Percentiles rank a stretch among this genome's conserved stretches.
These are phyloP conservation scores for Wickerhamomyces tratensis DNA, from an alignment of 805 yeast genomes.

Conservation along the genomic window DNA sequence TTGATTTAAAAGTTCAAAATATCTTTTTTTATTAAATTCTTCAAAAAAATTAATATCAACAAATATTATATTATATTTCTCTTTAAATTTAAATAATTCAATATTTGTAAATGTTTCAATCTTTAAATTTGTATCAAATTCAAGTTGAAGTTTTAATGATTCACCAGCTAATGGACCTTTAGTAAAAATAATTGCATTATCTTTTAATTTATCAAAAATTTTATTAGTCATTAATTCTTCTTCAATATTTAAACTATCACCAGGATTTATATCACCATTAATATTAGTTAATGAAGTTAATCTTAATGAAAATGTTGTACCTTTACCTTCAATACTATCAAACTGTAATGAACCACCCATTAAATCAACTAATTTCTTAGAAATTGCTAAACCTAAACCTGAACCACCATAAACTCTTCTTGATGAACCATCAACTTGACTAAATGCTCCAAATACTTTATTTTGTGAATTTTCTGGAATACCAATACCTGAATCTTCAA, in stretches of 20 bases:
- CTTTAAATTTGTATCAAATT: conserved; percentile 1
- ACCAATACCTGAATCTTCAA: conserved; percentile 83
- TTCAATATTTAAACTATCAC: background rate
- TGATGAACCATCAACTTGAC: conserved; percentile 89
- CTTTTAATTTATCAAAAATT: background rate
- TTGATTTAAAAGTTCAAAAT: background rate
- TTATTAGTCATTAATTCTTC: background rate
- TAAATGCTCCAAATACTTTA: conserved; percentile 76
- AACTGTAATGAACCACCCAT: conserved; percentile 93
- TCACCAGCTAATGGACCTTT: background rate
- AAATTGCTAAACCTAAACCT: conserved; percentile 78
- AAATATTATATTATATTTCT: conserved; percentile 4
- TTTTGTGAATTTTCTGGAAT: conserved; percentile 76
- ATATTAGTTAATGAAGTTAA: conserved; percentile 26
- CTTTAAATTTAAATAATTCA: background rate
- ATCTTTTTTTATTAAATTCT: background rate
- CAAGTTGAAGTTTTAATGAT: conserved; percentile 6
- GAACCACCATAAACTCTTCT: conserved; percentile 88
- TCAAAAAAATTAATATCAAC: conserved; percentile 5
- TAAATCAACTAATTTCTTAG: conserved; percentile 72
- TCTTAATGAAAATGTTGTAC: conserved; percentile 73
- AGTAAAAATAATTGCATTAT: conserved; percentile 6
- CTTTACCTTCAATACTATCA: conserved; percentile 65
- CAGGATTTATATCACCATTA: background rate
- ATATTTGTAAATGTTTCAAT: conserved; percentile 2